Conservation (phyloP, 805 yeast genomes). For the Saccharomycopsis javanensis region DNA sequence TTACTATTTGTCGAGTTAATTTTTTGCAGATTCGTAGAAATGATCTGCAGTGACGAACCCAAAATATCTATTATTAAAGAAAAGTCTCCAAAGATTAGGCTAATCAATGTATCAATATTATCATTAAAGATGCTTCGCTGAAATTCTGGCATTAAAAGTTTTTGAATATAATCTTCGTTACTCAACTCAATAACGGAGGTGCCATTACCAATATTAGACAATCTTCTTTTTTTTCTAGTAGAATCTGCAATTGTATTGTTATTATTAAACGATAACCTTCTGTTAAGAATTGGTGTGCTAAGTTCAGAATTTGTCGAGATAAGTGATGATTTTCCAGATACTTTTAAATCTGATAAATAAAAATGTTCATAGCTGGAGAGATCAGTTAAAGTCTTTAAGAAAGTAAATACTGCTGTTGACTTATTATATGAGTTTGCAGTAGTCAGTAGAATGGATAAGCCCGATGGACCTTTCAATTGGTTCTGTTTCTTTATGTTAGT, state of each 20-base stretch:
- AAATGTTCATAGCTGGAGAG: slow-evolving; percentile 1
- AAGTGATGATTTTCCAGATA: background rate
- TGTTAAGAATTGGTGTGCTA: background rate
- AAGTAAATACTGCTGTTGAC: background rate
- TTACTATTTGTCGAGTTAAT: background rate
- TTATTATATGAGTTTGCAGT: background rate
- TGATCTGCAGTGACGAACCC: background rate
- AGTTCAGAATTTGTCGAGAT: background rate
- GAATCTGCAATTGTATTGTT: background rate
- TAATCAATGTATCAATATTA: slow-evolving; percentile 9
- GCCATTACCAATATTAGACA: background rate
- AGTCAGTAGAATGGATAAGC: background rate
- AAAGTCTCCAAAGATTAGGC: slow-evolving; percentile 14
- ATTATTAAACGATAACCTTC: background rate
- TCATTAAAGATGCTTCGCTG: slow-evolving; percentile 4
- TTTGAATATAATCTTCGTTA: background rate
- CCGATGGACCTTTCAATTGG: background rate
- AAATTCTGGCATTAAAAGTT: slow-evolving; percentile 2
- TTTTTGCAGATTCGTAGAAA: background rate
- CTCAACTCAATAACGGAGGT: background rate
- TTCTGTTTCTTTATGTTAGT: background rate
- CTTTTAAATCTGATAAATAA: background rate
- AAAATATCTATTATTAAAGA: background rate
- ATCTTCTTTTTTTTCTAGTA: background rate
- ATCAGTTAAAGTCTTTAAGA: background rate